Conservation (phyloP, 2,329 filamentous ascomycete genomes). For the Diaporthe sp. region DNA sequence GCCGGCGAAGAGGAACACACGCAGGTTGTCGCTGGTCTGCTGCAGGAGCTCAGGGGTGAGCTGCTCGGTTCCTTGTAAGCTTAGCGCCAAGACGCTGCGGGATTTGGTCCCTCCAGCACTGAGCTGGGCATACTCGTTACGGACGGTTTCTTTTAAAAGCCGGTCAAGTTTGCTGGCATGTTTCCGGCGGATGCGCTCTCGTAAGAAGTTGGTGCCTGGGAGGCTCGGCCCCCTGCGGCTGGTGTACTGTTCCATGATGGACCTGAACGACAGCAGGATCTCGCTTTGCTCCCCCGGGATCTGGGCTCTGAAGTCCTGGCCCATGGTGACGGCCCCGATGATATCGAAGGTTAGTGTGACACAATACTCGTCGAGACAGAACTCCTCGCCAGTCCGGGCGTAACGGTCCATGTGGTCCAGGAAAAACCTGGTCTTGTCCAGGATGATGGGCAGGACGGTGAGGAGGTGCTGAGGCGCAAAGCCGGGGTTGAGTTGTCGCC, state of each 20-base stretch:
- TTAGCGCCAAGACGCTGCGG: conserved; percentile 53
- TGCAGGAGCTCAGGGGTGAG: conserved; percentile 49
- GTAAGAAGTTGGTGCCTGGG: background rate
- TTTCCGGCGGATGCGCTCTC: conserved; percentile 20
- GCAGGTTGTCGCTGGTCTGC: conserved; percentile 54
- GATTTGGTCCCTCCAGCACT: conserved; percentile 12
- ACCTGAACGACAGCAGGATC: conserved; percentile 34
- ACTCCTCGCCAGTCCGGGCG: conserved; percentile 46
- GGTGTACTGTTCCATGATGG: conserved; percentile 16
- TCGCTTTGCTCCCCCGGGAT: conserved; percentile 36
- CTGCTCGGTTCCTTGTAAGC: conserved; percentile 48
- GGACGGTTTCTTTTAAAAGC: conserved; percentile 32
- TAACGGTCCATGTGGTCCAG: conserved; percentile 50
- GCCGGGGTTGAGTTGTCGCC: conserved; percentile 55
- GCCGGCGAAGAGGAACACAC: conserved; percentile 57
- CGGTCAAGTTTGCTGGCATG: conserved; percentile 34
- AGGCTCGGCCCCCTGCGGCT: background rate
- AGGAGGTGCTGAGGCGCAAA: conserved; percentile 57
- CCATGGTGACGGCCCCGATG: conserved; percentile 46
- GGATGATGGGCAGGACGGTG: conserved; percentile 52
- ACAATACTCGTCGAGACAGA: conserved; percentile 49
- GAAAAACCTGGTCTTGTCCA: conserved; percentile 53
- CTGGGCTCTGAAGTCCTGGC: conserved; percentile 36
- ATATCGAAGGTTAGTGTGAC: conserved; percentile 57
- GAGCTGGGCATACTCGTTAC: conserved; percentile 29